phyloP scores from a whole-genome alignment of 805 yeast genomes.

The Hanseniaspora opuntiae region DNA sequence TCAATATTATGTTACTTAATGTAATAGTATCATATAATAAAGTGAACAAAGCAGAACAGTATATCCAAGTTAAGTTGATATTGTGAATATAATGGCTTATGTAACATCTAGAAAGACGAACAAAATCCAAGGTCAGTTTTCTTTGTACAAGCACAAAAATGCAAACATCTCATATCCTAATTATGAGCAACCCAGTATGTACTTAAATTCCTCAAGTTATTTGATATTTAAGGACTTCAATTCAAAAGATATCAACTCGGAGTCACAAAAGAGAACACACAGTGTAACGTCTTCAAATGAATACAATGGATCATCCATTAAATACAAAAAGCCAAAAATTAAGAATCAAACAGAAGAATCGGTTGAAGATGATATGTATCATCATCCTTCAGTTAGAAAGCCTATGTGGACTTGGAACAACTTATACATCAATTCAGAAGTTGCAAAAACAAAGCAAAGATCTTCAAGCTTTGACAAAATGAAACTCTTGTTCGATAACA shows the following conservation, averaged over 20 bases:
- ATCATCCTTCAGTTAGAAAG: background rate
- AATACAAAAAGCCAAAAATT: background rate
- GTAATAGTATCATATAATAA: background rate
- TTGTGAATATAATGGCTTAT: background rate
- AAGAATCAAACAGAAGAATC: background rate
- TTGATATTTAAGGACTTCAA: background rate
- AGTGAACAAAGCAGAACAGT: background rate
- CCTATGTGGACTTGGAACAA: constrained; percentile 2
- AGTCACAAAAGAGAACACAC: background rate
- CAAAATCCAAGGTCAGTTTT: background rate
- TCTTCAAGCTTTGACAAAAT: too few relatives aligned
- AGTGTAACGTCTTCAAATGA: background rate
- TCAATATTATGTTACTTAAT: too few relatives aligned
- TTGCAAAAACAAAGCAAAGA: background rate
- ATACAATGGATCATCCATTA: background rate
- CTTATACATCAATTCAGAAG: background rate
- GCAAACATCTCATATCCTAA: background rate
- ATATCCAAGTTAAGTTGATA: background rate
- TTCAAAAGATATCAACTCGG: background rate
- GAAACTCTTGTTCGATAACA: background rate
- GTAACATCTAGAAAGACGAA: background rate
- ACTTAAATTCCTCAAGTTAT: background rate
- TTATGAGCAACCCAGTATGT: background rate
- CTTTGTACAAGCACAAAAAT: background rate
- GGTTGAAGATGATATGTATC: constrained; percentile 1